Evolutionary conservation across 345 rosid genomes (phyloP), one percentile per base, ranked within the genome.

Genomic region (Salix caprea): DNA sequence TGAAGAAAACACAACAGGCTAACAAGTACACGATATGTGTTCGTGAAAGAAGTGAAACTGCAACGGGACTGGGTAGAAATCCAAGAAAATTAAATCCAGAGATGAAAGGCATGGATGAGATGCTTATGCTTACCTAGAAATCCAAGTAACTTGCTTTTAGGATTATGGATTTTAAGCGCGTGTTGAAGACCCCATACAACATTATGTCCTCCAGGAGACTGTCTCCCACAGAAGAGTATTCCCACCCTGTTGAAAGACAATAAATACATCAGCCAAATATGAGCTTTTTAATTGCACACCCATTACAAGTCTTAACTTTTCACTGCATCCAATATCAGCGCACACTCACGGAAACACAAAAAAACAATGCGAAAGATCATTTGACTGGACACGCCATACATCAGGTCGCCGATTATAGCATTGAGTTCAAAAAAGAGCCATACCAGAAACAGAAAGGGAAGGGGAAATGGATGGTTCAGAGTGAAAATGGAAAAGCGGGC

Each of bases 141-240:
- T 65, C 99, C 98, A 37, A 94, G 87, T 79, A 96, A 85, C 72
- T 86, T 82, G 73, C 84, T 92, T 21, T 83, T 87, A 1, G 95
- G 84, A 79, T 96, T 94, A 91, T 94, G 97, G 64, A 81, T 81
- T 74, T 96, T 89, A 69, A 96, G 93, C 71, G 98, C 99, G 68
- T 84, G 67, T 81, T 81, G 80, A 76, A 96, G 97, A 52, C 98
- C 99, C 98, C 98, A 96, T 50, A 96, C 65, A 50, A 96, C 99
- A 83, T 96, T 96, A 80, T 96, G 99, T 65, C 98, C 98, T 76
- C 97, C 99, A 0, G 99, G 99, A 61, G 99, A 92, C 74, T 96
- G 99, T 84, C 99, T 91, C 72, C 99, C 99, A 81, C 92, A 89
- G 76, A 96, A 94, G 72, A 94, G 95, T 65, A 96, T 73, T 75